Base-by-base conservation (phyloP, 768 basidiomycete species). In the Leccinum uliginosum region DNA sequence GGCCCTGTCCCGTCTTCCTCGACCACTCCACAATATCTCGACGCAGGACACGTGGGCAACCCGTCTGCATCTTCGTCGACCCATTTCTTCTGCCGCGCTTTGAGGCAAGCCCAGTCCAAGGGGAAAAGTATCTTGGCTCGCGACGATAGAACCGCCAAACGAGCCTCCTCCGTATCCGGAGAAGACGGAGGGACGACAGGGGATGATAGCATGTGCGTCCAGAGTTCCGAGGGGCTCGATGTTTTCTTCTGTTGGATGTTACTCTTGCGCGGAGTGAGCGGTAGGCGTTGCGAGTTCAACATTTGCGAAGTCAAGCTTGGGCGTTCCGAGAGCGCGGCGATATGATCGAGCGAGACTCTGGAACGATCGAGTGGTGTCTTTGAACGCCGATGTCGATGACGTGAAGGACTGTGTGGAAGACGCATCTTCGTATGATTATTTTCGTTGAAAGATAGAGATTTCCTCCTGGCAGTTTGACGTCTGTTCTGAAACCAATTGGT, bases 401-500 rank as follows among this genome's bases (percentile, higher is more conserved):
- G 54, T 30, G 27, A 17, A 19, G 55, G 61, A 50, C 62, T 62
- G 19, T 55, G 45, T 1, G 40, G 34, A 19, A 21, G 21, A 12
- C 45, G 51, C 24, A 50, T 50, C 51, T 34, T 62, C 19, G 56
- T 7, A 14, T 53, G 60, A n/a, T 57, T 38, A 54, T 71, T 73
- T 53, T 72, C 71, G 32, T 54, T 65, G 40, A 44, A 59, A 4
- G 60, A 47, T 44, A 29, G 57, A 1, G 62, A 63, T 56, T 65
- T 71, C 50, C 49, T 67, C 53, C 64, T 62, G 11, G 62, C 62
- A 17, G 68, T 85, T 62, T 89, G 86, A 19, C 88, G 85, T 71
- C 81, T 87, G 71, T 91, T 90, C 70, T 91, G 89, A 67, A 89
- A 89, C 89, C 89, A 91, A 50, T 89, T 86, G 11, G 86, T 86